phyloP scores from a whole-genome alignment of 306 rosid genomes.

The Styphnolobium japonicum region DNA sequence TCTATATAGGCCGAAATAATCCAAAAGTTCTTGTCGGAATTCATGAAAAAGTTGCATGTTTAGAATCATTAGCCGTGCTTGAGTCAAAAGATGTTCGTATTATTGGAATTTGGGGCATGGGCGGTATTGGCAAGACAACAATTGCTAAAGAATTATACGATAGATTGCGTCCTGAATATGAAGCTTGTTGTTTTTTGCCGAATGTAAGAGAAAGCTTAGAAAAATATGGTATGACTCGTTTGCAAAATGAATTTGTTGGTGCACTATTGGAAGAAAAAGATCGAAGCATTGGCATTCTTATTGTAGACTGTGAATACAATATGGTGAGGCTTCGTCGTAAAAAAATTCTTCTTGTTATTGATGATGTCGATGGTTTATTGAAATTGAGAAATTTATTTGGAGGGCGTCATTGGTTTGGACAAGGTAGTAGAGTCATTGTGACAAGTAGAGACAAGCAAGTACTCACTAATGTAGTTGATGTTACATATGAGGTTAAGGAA shows the following conservation, averaged over 20 bases:
- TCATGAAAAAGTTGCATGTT: neutral
- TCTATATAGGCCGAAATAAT: neutral
- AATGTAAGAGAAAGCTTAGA: neutral
- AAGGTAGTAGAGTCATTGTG: neutral
- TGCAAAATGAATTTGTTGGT: neutral
- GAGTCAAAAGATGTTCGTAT: neutral
- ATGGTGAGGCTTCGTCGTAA: neutral
- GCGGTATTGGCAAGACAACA: neutral
- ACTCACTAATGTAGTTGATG: neutral
- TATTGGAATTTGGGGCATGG: constrained; percentile 9
- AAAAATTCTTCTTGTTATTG: neutral
- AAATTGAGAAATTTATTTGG: neutral
- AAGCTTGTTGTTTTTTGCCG: neutral
- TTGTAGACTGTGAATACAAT: neutral
- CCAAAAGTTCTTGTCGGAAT: neutral
- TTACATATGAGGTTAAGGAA: neutral
- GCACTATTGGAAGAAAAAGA: neutral
- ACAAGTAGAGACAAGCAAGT: neutral
- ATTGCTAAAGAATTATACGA: neutral
- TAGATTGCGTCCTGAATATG: neutral
- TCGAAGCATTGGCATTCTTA: neutral
- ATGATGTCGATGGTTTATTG: neutral
- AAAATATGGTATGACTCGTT: neutral
- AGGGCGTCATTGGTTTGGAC: neutral
- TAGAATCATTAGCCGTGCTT: neutral